phyloP scores from a whole-genome alignment of 352 stramenopile genomes.

The Halophytophthora batemanensis region DNA sequence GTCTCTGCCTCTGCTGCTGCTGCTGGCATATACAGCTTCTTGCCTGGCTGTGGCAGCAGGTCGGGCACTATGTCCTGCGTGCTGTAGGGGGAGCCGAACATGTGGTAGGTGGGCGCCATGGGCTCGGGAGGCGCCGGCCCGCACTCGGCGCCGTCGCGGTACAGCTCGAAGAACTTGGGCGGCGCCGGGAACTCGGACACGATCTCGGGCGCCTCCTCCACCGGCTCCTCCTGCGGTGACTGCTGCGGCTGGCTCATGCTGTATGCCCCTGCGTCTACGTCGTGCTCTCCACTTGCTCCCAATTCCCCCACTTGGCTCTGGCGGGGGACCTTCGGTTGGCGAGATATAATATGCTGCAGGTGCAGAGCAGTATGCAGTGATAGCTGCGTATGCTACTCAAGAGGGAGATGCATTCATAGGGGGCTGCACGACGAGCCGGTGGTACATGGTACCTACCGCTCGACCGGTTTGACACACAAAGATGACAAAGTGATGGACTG shows the following conservation, averaged over 20 bases:
- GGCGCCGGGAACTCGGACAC: constrained; percentile 81
- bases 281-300: too few relatives aligned
- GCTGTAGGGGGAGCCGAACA: constrained; percentile 83
- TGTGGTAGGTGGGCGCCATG: constrained; percentile 82
- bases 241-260: constrained; percentile 19
- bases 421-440: too few relatives aligned
- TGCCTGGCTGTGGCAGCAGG: constrained; percentile 51
- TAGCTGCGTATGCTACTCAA: too few relatives aligned
- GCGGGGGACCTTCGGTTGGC: too few relatives aligned
- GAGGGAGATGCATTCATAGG: too few relatives aligned
- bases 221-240: constrained; percentile 10
- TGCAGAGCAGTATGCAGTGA: neutral
- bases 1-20: constrained; percentile 12
- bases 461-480: too few relatives aligned
- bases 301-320: too few relatives aligned
- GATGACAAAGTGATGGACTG: too few relatives aligned
- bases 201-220: constrained; percentile 66
- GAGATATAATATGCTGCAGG: neutral
- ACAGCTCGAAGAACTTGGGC: constrained; percentile 76
- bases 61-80: constrained; percentile 80
- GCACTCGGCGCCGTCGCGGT: constrained; percentile 44
- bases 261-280: too few relatives aligned
- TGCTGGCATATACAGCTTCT: constrained; percentile 53
- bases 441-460: too few relatives aligned
- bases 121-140: constrained; percentile 60